These are phyloP conservation scores for Kalmanozyma brasiliensis DNA, from an alignment of 1,284 basidiomycete genomes.

Conservation along the genomic window DNA sequence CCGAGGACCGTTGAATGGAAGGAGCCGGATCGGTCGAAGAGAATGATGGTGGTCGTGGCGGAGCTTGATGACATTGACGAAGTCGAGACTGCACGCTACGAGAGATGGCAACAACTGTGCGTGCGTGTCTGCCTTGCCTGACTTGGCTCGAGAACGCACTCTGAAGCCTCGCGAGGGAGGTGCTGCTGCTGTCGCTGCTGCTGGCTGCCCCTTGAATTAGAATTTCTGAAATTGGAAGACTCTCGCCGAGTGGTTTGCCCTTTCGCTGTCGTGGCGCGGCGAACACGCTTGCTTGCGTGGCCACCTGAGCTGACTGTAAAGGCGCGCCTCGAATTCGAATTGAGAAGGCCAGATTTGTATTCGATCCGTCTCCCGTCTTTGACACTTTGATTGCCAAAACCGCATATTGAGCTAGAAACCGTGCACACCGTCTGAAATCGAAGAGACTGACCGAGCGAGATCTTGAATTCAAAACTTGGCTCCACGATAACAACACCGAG, in stretches of 20 bases:
- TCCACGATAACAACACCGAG: too few species aligned
- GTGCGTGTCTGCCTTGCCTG: neutral
- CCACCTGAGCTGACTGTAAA: too few species aligned
- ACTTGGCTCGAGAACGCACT: conserved; percentile 3
- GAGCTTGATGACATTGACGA: conserved; percentile 8
- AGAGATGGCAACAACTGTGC: too few species aligned
- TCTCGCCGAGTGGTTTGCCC: neutral
- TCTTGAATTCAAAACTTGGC: neutral
- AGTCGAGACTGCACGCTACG: too few species aligned
- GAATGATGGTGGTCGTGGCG: conserved; percentile 16
- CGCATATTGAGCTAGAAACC: too few species aligned
- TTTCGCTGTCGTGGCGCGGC: conserved; percentile 9
- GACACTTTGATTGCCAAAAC: too few species aligned
- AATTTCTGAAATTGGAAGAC: conserved; percentile 4
- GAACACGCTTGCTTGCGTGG: neutral
- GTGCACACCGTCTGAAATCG: too few species aligned
- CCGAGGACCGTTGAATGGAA: conserved; percentile 3
- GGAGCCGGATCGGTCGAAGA: conserved; percentile 11
- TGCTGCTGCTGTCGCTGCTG: too few species aligned
- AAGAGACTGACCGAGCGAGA: neutral
- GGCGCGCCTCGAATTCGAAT: neutral
- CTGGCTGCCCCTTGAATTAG: conserved; percentile 17
- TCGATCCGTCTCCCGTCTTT: neutral
- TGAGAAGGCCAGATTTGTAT: neutral
- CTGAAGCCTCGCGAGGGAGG: too few species aligned